Percentiles rank a stretch among this genome's conserved stretches.
phyloP scores from a whole-genome alignment of 495 filamentous ascomycete genomes.

The Penicillium silybi region DNA sequence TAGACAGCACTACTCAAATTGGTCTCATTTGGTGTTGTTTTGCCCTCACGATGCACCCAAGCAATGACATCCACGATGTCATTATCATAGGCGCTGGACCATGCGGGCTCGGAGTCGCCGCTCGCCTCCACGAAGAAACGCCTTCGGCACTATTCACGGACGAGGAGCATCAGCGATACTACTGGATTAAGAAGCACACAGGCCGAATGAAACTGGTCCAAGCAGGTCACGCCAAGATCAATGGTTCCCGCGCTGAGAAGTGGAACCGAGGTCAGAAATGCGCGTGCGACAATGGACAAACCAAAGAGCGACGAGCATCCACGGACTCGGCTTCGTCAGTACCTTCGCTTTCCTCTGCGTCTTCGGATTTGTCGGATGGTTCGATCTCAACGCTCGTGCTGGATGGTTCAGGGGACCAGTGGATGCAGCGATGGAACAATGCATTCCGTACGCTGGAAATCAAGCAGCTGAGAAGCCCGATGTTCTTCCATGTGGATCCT shows the following conservation, averaged over 20 bases:
- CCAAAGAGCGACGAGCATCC: conserved; percentile 14
- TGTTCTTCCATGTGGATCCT: conserved; percentile 66
- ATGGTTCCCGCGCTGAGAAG: conserved; percentile 29
- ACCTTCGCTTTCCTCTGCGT: conserved; percentile 21
- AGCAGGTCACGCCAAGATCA: conserved; percentile 23
- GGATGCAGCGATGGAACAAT: conserved; percentile 56
- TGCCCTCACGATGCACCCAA: not conserved
- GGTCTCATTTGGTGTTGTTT: not conserved
- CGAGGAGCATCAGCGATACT: conserved; percentile 60
- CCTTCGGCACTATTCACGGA: conserved; percentile 64
- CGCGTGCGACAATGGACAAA: conserved; percentile 15
- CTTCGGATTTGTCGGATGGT: conserved; percentile 28
- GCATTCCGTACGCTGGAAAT: conserved; percentile 56
- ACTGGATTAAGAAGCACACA: conserved; percentile 57
- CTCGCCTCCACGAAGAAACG: conserved; percentile 55
- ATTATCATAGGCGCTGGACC: conserved; percentile 62
- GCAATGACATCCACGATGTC: conserved; percentile 46
- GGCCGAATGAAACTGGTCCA: conserved; percentile 42
- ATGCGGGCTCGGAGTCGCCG: conserved; percentile 58
- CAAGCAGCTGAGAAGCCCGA: conserved; percentile 57
- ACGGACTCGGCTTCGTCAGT: conserved; percentile 26
- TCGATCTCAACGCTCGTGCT: conserved; percentile 41
- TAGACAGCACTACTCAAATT: not conserved
- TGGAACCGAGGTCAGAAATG: conserved; percentile 20
- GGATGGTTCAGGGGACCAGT: conserved; percentile 47